Conservation (phyloP, 2,329 filamentous ascomycete genomes). For the Penicillium sclerotiorum region DNA sequence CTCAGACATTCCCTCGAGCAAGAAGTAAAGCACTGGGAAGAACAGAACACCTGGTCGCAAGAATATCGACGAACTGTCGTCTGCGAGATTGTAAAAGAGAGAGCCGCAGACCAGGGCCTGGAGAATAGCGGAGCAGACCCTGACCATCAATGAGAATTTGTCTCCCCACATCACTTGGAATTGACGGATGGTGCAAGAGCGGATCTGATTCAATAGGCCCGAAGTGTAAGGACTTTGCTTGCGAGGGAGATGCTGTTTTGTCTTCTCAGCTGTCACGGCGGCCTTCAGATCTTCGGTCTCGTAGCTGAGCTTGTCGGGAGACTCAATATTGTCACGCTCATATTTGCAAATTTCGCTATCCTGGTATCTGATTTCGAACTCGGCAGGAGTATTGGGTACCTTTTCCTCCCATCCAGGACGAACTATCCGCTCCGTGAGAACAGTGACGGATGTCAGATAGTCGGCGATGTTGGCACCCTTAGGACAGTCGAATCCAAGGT, state of each 20-base stretch:
- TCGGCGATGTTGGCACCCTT: constrained; percentile 66
- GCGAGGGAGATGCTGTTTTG: constrained; percentile 35
- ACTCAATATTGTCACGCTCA: constrained; percentile 54
- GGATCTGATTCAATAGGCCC: constrained; percentile 43
- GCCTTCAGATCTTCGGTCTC: constrained; percentile 34
- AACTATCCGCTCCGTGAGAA: constrained; percentile 52
- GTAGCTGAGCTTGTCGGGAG: constrained; percentile 31
- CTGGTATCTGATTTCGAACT: constrained; percentile 55
- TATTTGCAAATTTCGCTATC: constrained; percentile 51
- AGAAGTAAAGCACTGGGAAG: constrained; percentile 63
- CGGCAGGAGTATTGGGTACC: constrained; percentile 37
- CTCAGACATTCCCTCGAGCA: constrained; percentile 61
- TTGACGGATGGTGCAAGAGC: constrained; percentile 49
- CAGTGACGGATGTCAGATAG: constrained; percentile 66
- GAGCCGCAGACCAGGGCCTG: constrained; percentile 48
- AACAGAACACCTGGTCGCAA: constrained; percentile 62
- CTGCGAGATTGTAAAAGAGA: constrained; percentile 56
- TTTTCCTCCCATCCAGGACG: constrained; percentile 32
- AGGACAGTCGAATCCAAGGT: constrained; percentile 63
- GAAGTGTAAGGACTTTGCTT: constrained; percentile 35
- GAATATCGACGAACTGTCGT: constrained; percentile 57
- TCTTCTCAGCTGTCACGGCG: constrained; percentile 35
- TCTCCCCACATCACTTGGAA: constrained; percentile 57
- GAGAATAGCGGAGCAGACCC: constrained; percentile 44
- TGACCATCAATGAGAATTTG: constrained; percentile 51